Evolutionary conservation across 140 eudicot species (phyloP), one percentile per base, ranked within the genome.

Genomic region (Flaveria floridana): DNA sequence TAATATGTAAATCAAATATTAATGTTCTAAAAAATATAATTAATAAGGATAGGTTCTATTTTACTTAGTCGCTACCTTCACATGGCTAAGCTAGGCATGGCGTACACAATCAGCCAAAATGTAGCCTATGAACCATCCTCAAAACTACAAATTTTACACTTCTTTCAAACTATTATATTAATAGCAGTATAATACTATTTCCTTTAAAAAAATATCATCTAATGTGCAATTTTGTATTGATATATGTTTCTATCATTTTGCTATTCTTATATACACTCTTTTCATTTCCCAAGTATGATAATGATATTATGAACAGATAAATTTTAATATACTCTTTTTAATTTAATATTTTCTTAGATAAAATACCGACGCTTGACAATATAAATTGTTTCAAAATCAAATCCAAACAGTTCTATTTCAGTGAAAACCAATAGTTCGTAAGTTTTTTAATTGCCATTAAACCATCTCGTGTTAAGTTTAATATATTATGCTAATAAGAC

Each of bases 31-130:
- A 8, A 2, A 18, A 18, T 18, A 18, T 55, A 42, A 55, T 55
- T 7, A 53, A 55, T 18, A 6, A 55, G 2, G 23, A 55, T 55
- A 18, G 12, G 62, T 18, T 55, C 0, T 18, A 1, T 58, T 23
- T 58, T 59, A 57, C 6, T 57, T 3, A 7, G 25, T 59, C n/a
- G 37, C 65, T 59, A 59, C 39, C 11, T 59, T 59, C 65, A 59
- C 65, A 59, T 59, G 65, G 65, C 65, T 59, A 59, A 59, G 39
- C 65, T 34, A 34, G 41, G 41, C 41, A 34, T 34, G 41, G 41
- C 41, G 41, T 34, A 34, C 41, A 34, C 41, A 34, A 34, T 5
- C 41, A 34, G 41, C 1, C 41, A 34, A 30, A 30, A 34, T 34
- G 41, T 6, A 34, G 41, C 8, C 41, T 34, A 34, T 5, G 4